A percentile compares a stretch with the other conserved stretches of the same genome.
These are phyloP conservation scores for Ophiocordyceps camponoti-rufipedis DNA, from an alignment of 2,329 filamentous ascomycete species.

Conservation along the genomic window DNA sequence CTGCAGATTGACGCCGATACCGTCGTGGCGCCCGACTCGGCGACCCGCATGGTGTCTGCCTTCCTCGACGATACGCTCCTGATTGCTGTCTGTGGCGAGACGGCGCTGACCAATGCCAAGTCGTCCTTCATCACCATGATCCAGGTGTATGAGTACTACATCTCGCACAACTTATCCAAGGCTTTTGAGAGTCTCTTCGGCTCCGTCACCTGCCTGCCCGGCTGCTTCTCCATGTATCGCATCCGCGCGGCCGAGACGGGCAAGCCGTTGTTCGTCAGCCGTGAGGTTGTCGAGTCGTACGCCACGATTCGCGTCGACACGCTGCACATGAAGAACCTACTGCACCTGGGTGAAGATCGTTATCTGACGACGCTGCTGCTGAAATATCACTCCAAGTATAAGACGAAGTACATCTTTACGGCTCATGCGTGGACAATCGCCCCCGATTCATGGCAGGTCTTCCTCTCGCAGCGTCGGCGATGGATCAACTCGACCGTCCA, in stretches of 20 bases:
- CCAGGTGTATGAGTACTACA: conserved; percentile 99
- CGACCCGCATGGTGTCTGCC: conserved; percentile 76
- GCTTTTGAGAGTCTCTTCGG: conserved; percentile 96
- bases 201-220: conserved; percentile 90
- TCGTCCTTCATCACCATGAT: conserved; percentile 95
- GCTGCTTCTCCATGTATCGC: conserved; percentile 98
- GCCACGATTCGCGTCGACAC: conserved; percentile 91
- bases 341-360: conserved; percentile 94
- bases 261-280: conserved; percentile 90
- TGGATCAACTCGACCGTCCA: conserved; percentile 99
- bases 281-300: conserved; percentile 76
- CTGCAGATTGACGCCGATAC: conserved; percentile 96
- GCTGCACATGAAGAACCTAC: conserved; percentile 93
- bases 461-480: conserved; percentile 93
- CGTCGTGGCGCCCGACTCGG: conserved; percentile 75
- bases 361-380: conserved; percentile 88
- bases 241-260: conserved; percentile 86
- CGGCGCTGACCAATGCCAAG: conserved; percentile 81
- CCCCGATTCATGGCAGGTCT: conserved; percentile 83
- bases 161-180: conserved; percentile 92
- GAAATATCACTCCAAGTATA: conserved; percentile 84
- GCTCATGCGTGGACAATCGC: conserved; percentile 96
- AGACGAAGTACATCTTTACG: conserved; percentile 90
- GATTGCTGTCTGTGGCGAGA: conserved; percentile 92
- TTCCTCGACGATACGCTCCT: conserved; percentile 84